A percentile compares a stretch with the other conserved stretches of the same genome.
Conservation (phyloP, 2,329 filamentous ascomycete genomes). For the Colletotrichum lini region DNA sequence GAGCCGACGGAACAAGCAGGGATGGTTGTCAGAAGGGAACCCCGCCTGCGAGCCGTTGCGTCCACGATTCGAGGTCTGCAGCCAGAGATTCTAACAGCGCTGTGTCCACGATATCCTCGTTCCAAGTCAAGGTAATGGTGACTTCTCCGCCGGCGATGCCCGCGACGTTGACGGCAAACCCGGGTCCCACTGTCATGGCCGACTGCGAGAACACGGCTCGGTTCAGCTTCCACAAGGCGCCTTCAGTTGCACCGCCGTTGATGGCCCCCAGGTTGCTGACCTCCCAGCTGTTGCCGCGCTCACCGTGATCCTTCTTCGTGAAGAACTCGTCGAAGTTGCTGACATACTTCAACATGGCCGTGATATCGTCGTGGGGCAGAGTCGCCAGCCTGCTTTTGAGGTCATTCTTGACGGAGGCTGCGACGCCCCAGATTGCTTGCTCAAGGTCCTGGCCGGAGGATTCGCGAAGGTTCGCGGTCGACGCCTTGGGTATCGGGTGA, state of each 20-base stretch:
- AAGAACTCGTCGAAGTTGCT: conserved; percentile 61
- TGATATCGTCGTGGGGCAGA: conserved; percentile 60
- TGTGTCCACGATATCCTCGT: conserved; percentile 59
- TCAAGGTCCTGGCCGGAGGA: conserved; percentile 44
- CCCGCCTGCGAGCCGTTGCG: conserved; percentile 46
- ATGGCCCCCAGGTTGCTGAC: conserved; percentile 67
- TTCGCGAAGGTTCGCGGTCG: conserved; percentile 47
- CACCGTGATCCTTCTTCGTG: conserved; percentile 57
- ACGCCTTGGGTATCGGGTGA: conserved; percentile 49
- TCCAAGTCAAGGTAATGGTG: conserved; percentile 63
- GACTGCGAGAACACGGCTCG: conserved; percentile 67
- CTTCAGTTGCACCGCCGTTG: conserved; percentile 39
- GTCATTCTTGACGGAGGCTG: conserved; percentile 52
- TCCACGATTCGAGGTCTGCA: conserved; percentile 53
- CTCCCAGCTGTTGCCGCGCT: conserved; percentile 62
- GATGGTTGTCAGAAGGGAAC: background rate
- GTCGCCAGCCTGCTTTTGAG: conserved; percentile 52
- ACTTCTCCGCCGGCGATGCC: conserved; percentile 60
- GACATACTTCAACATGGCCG: conserved; percentile 59
- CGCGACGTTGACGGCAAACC: conserved; percentile 62
- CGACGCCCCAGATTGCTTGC: conserved; percentile 59
- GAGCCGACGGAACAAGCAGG: too few relatives aligned
- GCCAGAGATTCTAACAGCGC: conserved; percentile 55
- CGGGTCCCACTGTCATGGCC: conserved; percentile 58
- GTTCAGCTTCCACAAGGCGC: conserved; percentile 53